A percentile compares a stretch with the other conserved stretches of the same genome.
Evolutionary conservation across 495 filamentous ascomycete genomes (phyloP).

Genomic region (Daldinia grandis): DNA sequence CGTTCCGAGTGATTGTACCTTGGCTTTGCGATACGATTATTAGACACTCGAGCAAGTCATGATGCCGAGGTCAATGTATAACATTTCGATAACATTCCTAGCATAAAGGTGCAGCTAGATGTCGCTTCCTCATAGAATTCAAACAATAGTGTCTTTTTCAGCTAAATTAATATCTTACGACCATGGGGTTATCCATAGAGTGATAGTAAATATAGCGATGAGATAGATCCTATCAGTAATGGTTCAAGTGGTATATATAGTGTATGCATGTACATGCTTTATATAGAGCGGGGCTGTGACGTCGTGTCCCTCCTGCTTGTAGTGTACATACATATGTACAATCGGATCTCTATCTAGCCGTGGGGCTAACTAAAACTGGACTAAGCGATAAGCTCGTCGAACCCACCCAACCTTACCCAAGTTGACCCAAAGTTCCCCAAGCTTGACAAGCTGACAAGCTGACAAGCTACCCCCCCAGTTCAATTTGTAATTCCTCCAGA

Average conservation of each 20-base stretch:
- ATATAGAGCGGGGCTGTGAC: conserved; percentile 40
- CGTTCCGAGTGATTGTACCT: not conserved
- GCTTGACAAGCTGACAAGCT: not conserved
- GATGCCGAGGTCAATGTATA: not conserved
- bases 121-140: not conserved
- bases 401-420: conserved; percentile 27
- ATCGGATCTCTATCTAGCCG: not conserved
- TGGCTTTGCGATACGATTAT: not conserved
- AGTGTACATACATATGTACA: too few relatives aligned
- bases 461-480: conserved; percentile 19
- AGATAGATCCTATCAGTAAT: not conserved
- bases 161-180: not conserved
- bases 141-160: not conserved
- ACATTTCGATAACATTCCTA: not conserved
- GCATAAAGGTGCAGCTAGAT: not conserved
- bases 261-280: not conserved
- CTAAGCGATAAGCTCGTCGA: conserved; percentile 27
- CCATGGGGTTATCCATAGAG: not conserved
- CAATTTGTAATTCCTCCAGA: conserved; percentile 9
- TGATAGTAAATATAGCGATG: not conserved
- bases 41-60: not conserved
- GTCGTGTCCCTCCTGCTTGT: conserved; percentile 16
- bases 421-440: conserved; percentile 16
- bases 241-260: not conserved
- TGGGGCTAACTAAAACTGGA: conserved; percentile 17